Evolutionary conservation across 176 grass and related monocot genomes (phyloP), one percentile per base, ranked within the genome.

Genomic region (Thalia dealbata): DNA sequence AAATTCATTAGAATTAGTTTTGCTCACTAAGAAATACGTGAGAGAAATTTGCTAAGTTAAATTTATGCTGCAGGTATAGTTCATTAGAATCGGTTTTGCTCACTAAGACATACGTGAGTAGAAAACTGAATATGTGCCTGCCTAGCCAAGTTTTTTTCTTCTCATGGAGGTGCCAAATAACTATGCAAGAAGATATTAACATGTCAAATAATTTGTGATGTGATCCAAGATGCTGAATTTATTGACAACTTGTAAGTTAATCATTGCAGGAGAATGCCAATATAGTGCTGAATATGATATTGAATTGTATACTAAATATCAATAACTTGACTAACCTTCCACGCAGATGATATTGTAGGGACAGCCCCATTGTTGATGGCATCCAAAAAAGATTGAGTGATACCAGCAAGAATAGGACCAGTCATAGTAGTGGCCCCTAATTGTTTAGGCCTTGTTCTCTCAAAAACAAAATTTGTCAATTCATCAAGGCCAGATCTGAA

Each of bases 371-470:
- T 86, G 69, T 99, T 99, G 71, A 99, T 93, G 66, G 93, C 93
- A 78, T 97, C 93, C 62, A 97, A 81, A 82, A 97, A 97, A 71
- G 89, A 92, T 70, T 99, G 95, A n/a, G 90, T 99, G 51, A 99
- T 54, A 78, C 85, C 95, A 74, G 95, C 87, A 77, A 99, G 90
- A 71, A 99, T 81, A 30, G 95, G 90, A 7, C 95, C 95, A 59
- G 95, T 99, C 95, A 99, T 91, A 44, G 85, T 87, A 71, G 87
- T 99, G 52, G 85, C 83, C 74, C 95, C 95, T 79, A 99, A 81
- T 83, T 93, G 95, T 76, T 99, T 99, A 54, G 95, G 87, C 64
- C 88, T 86, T 63, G 90, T 99, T 75, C 95, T 87, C 48, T 93
- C 90, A 79, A 99, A 92, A 66, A 99, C 79, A 73, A 88, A 99